Evolutionary conservation across 164 flowering plant species (phyloP).

Genomic region (Nymphaea colorata): DNA sequence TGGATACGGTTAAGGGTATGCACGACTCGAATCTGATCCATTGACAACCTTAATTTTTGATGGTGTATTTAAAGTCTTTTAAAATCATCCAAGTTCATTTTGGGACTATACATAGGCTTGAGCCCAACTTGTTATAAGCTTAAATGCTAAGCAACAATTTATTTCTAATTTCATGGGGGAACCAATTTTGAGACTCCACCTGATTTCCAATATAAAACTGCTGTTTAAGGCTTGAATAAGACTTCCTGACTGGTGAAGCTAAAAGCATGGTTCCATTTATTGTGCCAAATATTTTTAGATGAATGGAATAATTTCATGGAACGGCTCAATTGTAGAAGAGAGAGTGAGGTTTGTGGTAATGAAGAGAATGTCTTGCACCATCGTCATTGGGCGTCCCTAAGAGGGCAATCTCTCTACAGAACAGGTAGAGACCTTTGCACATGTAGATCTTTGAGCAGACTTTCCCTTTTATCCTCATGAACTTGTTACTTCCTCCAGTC

Average conservation of each 20-base stretch:
- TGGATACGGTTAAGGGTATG: no score
- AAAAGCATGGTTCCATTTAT: background rate
- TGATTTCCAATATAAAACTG: background rate
- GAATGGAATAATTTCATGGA: constrained; percentile 96
- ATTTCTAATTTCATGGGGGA: no score
- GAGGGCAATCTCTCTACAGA: constrained; percentile 75
- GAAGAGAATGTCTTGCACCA: constrained; percentile 71
- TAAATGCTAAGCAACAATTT: no score
- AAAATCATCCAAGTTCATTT: no score
- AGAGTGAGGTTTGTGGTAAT: constrained; percentile 55
- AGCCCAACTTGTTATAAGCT: no score
- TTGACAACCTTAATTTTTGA: no score
- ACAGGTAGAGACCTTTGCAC: constrained; percentile 35
- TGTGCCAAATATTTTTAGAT: constrained; percentile 29
- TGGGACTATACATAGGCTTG: no score
- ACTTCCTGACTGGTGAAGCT: background rate
- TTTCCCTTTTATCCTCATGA: constrained; percentile 2
- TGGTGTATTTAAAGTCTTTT: no score
- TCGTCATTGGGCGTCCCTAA: constrained; percentile 38
- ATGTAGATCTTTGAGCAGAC: background rate
- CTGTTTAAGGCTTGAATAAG: background rate
- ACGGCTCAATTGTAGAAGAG: constrained; percentile 57
- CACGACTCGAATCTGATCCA: no score
- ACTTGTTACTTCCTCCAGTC: constrained; percentile 35
- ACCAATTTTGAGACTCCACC: background rate